phyloP scores from a whole-genome alignment of 768 basidiomycete species.

The Termitomyces sp. region DNA sequence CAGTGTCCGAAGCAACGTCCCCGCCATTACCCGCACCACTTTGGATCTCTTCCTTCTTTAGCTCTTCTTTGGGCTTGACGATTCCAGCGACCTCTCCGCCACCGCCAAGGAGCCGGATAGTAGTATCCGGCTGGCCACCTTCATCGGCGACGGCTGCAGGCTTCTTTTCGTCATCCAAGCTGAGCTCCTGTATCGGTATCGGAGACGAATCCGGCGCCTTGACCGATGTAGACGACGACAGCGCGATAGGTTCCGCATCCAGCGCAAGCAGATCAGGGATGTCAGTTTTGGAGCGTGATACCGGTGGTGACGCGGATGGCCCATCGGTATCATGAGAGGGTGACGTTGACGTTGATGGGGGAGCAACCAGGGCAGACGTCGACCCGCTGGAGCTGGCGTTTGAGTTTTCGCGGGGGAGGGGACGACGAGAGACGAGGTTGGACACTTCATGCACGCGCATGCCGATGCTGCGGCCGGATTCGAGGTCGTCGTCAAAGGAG shows the following conservation, averaged over 20 bases:
- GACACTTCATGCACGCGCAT: conserved; percentile 38
- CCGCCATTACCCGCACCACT: conserved; percentile 8
- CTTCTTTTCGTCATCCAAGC: neutral
- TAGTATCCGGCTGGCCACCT: conserved; percentile 30
- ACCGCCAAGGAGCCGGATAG: conserved; percentile 58
- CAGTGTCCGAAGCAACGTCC: conserved; percentile 31
- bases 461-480: conserved; percentile 39
- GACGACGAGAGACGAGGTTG: conserved; percentile 16
- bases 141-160: conserved; percentile 1
- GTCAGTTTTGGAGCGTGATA: conserved; percentile 16
- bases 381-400: neutral
- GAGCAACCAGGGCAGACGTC: neutral
- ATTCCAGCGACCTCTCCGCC: conserved; percentile 44
- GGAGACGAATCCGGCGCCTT: conserved; percentile 8
- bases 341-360: neutral
- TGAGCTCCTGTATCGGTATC: conserved; percentile 1
- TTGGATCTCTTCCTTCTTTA: conserved; percentile 22
- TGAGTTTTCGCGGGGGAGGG: conserved; percentile 6
- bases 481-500: conserved; percentile 44
- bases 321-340: neutral
- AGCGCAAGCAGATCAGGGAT: conserved; percentile 48
- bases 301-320: conserved; percentile 8
- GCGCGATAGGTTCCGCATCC: conserved; percentile 33
- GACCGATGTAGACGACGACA: conserved; percentile 17
- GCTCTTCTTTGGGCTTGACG: conserved; percentile 24